Base-by-base conservation (phyloP, 2,329 filamentous ascomycete species). In the Colletotrichum phormii region DNA sequence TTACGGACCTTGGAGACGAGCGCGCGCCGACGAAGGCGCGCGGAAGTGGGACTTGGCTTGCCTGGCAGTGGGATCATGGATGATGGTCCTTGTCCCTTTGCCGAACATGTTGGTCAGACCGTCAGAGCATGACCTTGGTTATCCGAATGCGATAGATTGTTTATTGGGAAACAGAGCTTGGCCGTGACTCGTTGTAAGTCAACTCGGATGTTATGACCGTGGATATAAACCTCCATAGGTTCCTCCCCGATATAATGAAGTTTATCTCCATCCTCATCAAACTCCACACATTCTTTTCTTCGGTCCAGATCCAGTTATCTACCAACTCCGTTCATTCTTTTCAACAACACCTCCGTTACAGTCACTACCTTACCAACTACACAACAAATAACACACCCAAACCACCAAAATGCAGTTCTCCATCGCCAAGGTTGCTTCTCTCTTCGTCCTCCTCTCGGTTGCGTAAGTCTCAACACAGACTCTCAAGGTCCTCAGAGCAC, bases 261-360 rank as follows among this genome's bases (percentile, higher is more conserved):
- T 46, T 64, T 12, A 57, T 55, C 63, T 42, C 35, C 55, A 71
- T 67, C 66, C 53, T 55, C 66, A 70, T 70, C 29, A 60, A 65
- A 61, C 60, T 46, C 71, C 67, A 65, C 55, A 71, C 71, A 57
- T 73, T 73, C 71, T 70, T 73, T 71, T 73, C 66, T 71, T 71
- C 68, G 68, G 71, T 69, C 24, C 61, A 33, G 70, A 72, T 73
- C 71, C 64, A 65, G 66, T 71, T 58, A 70, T 70, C 70, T 35
- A 64, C 71, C 67, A 65, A 70, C 60, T 73, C 61, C 35, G 60
- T 72, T 73, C 71, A 58, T 71, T 73, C 61, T 29, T 73, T 62
- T 61, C 54, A 57, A n/a, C n/a, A 37, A 22, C 54, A 63, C 42
- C n/a, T 15, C 54, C 18, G 18, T 51, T 61, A 55, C 67, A 58